phyloP scores from a whole-genome alignment of 179 eudicot species.

The Gypsophila paniculata region DNA sequence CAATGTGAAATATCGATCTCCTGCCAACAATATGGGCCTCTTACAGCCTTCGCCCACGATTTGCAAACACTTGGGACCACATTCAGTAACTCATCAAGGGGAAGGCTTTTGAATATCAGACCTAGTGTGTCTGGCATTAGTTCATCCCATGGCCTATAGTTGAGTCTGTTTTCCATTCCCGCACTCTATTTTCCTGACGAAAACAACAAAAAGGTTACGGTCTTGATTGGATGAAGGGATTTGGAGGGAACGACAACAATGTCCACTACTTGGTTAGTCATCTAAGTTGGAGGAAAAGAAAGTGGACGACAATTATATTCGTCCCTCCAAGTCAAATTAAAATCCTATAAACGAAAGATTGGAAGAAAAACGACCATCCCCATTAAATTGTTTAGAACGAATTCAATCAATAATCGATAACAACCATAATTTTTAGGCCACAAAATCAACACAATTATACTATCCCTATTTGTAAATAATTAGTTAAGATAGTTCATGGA shows the following conservation, averaged over 20 bases:
- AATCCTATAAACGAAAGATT: not conserved
- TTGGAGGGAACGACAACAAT: not conserved
- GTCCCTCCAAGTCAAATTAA: not conserved
- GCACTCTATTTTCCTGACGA: slow-evolving; percentile 17
- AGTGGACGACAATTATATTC: not conserved
- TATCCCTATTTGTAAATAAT: not conserved
- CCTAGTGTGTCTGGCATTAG: slow-evolving; percentile 69
- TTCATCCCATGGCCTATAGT: slow-evolving; percentile 53
- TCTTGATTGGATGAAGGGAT: not conserved
- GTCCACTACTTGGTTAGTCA: not conserved
- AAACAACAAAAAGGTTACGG: not conserved
- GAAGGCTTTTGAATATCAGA: slow-evolving; percentile 55
- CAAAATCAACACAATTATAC: not conserved
- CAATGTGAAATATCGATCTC: slow-evolving; percentile 75
- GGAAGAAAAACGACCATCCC: not conserved
- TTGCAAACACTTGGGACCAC: slow-evolving; percentile 67
- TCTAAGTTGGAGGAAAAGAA: not conserved
- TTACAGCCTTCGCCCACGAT: slow-evolving; percentile 56
- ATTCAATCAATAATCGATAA: not conserved
- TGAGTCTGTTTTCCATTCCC: slow-evolving; percentile 37
- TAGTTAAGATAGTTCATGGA: not conserved
- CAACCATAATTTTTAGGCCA: not conserved
- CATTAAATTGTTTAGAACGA: not conserved
- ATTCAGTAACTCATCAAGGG: slow-evolving; percentile 54
- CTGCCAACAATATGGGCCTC: slow-evolving; percentile 82